phyloP scores from a whole-genome alignment of 2,329 filamentous ascomycete species.

The Sporothrix brunneoviolacea region DNA sequence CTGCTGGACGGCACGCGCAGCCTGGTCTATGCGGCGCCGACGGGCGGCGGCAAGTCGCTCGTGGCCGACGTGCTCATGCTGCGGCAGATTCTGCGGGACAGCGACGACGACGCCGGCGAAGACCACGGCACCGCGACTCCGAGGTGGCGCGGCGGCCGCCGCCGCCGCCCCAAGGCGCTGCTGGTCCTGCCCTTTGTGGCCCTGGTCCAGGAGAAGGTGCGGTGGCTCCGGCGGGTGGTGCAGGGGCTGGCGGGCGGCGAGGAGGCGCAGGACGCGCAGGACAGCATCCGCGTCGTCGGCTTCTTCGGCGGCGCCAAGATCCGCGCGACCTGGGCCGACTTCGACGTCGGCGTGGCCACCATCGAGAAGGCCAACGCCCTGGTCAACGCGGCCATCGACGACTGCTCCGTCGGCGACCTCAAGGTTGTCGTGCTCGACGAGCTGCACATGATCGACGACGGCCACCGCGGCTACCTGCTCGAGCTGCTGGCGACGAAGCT shows the following conservation, averaged over 20 bases:
- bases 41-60: conserved; percentile 70
- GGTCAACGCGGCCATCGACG: conserved; percentile 66
- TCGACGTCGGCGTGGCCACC: conserved; percentile 72
- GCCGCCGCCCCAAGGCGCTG: conserved; percentile 51
- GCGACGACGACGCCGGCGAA: conserved; percentile 29
- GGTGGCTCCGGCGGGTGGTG: conserved; percentile 63
- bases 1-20: conserved; percentile 60
- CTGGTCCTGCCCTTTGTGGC: conserved; percentile 72
- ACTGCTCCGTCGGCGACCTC: conserved; percentile 58
- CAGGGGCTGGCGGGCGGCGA: conserved; percentile 44
- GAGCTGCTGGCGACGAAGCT: conserved; percentile 70
- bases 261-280: conserved; percentile 24
- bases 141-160: conserved; percentile 23
- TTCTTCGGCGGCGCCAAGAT: conserved; percentile 70
- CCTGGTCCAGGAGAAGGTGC: conserved; percentile 71
- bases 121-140: not conserved
- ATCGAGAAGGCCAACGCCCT: conserved; percentile 77
- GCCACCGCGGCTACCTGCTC: conserved; percentile 66
- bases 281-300: conserved; percentile 58
- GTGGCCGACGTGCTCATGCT: conserved; percentile 69
- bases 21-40: conserved; percentile 73
- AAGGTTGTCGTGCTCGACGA: conserved; percentile 67
- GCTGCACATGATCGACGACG: conserved; percentile 76
- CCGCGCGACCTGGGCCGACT: conserved; percentile 61
- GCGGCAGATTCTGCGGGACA: conserved; percentile 60